A percentile compares a stretch with the other conserved stretches of the same genome.
Conservation (phyloP, 2,329 filamentous ascomycete genomes). For the Pseudocercospora vitis region DNA sequence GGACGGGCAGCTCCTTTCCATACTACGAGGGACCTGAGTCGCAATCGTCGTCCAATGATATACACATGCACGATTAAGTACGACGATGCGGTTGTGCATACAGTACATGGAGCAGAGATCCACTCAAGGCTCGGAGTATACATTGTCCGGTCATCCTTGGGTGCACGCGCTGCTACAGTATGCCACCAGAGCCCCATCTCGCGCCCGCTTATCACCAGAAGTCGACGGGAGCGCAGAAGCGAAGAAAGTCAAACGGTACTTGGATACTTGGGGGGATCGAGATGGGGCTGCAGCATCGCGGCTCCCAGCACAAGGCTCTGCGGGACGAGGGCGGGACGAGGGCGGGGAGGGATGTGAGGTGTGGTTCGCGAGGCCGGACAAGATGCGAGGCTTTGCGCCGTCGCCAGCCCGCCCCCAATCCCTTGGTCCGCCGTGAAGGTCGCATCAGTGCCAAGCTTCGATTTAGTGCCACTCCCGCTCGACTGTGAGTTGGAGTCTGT, state of each 20-base stretch:
- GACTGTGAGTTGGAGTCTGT: too few relatives aligned
- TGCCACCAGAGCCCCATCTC: constrained; percentile 24
- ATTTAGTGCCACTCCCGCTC: constrained; percentile 12
- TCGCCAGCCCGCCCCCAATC: constrained; percentile 14
- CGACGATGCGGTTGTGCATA: too few relatives aligned
- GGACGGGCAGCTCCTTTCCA: constrained; percentile 20
- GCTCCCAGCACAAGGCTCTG: constrained; percentile 16
- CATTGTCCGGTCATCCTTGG: too few relatives aligned
- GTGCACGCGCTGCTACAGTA: too few relatives aligned
- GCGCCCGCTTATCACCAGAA: constrained; percentile 21
- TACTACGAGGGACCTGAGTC: constrained; percentile 15
- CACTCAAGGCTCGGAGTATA: too few relatives aligned
- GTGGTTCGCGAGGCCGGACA: constrained; percentile 7
- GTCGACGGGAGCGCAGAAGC: constrained; percentile 22
- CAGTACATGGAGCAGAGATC: too few relatives aligned
- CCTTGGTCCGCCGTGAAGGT: not conserved
- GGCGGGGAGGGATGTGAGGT: constrained; percentile 23
- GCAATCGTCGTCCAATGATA: constrained; percentile 20
- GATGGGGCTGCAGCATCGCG: constrained; percentile 26
- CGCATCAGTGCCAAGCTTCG: constrained; percentile 5
- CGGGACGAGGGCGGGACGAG: too few relatives aligned
- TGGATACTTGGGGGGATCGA: constrained; percentile 24
- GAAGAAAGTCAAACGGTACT: constrained; percentile 24
- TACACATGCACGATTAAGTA: constrained; percentile 20
- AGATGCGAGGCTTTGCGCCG: constrained; percentile 15